Evolutionary conservation across 73 alveolate species (phyloP).

Genomic region (Breviolum minutum): DNA sequence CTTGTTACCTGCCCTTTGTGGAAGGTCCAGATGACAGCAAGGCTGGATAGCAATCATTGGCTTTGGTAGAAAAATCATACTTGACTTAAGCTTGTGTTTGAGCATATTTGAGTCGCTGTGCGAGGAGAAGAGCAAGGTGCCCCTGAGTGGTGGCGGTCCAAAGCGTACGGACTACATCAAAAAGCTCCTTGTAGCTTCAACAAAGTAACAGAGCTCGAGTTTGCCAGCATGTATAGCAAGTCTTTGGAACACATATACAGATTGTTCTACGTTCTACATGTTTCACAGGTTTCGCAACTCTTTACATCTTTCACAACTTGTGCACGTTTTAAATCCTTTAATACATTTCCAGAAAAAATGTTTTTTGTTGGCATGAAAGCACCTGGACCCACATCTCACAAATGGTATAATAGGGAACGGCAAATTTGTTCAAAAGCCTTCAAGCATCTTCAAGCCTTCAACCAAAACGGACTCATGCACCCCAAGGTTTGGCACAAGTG

Average conservation of each 20-base stretch:
- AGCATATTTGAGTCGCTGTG: no score
- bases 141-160: conserved; percentile 94
- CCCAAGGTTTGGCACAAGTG: conserved; percentile 47
- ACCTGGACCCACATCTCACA: no score
- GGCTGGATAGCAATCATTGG: not conserved
- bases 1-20: no score
- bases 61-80: no score
- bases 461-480: no score
- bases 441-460: no score
- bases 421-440: no score
- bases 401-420: no score
- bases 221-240: not conserved
- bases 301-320: not conserved
- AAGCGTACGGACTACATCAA: conserved; percentile 93
- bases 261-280: not conserved
- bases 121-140: conserved; percentile 78
- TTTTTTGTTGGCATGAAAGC: no score
- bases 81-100: no score
- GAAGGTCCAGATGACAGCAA: conserved; percentile 24
- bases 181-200: conserved; percentile 30
- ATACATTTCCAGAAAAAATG: no score
- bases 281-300: not conserved
- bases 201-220: not conserved
- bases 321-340: not conserved
- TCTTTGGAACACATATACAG: no score